Evolutionary conservation across 495 filamentous ascomycete species (phyloP).

Genomic region (Podospora tetraspora): DNA sequence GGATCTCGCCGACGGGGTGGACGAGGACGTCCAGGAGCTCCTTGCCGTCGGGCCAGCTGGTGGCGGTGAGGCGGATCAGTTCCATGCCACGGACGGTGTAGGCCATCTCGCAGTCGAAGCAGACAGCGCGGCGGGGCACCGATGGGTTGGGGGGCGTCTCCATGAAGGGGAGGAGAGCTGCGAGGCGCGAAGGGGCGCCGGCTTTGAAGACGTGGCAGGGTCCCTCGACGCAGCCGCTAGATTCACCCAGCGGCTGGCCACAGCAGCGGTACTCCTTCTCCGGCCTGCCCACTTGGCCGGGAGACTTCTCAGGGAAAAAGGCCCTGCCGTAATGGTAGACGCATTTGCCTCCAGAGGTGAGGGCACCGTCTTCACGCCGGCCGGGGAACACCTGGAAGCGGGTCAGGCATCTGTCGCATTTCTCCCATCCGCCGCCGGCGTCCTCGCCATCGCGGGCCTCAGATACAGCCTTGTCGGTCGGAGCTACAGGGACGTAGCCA

Average conservation of each 20-base stretch:
- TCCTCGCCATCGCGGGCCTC: slow-evolving; percentile 59
- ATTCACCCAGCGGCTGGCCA: slow-evolving; percentile 59
- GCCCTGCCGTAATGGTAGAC: slow-evolving; percentile 68
- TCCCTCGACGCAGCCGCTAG: slow-evolving; percentile 63
- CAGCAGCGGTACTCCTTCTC: slow-evolving; percentile 75
- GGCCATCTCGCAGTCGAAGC: slow-evolving; percentile 96
- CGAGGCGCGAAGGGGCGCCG: slow-evolving; percentile 67
- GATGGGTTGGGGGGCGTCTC: slow-evolving; percentile 61
- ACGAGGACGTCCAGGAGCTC: slow-evolving; percentile 80
- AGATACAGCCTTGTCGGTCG: slow-evolving; percentile 46
- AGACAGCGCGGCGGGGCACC: slow-evolving; percentile 50
- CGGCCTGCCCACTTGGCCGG: slow-evolving; percentile 38
- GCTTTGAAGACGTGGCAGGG: slow-evolving; percentile 85
- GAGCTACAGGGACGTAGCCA: slow-evolving; percentile 67
- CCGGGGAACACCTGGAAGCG: slow-evolving; percentile 93
- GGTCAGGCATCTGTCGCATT: slow-evolving; percentile 77
- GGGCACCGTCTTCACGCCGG: slow-evolving; percentile 71
- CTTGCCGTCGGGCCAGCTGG: slow-evolving; percentile 75
- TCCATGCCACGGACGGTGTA: slow-evolving; percentile 85
- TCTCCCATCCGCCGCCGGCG: slow-evolving; percentile 68
- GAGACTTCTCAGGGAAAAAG: slow-evolving; percentile 43
- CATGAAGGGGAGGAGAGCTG: slow-evolving; percentile 70
- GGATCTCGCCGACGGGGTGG: slow-evolving; percentile 70
- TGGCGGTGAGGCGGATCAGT: slow-evolving; percentile 79
- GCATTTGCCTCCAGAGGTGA: slow-evolving; percentile 72